These are phyloP conservation scores for Blastomyces gilchristii DNA, from an alignment of 2,329 filamentous ascomycete genomes.

Conservation along the genomic window DNA sequence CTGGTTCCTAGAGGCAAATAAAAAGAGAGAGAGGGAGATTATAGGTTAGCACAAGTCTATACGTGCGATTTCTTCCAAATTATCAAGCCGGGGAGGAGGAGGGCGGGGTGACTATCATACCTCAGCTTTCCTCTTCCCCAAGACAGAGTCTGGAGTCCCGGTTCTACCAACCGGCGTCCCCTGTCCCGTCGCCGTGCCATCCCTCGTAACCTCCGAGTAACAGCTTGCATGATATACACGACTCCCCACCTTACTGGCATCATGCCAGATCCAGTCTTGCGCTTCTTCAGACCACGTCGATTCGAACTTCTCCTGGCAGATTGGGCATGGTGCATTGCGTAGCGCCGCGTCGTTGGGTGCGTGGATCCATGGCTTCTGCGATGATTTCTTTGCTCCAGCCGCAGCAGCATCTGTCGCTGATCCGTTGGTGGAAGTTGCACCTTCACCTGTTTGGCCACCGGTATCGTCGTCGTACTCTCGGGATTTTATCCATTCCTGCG, in stretches of 20 bases:
- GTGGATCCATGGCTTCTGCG: slow-evolving; percentile 61
- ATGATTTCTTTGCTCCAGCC: slow-evolving; percentile 42
- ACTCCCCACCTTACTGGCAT: slow-evolving; percentile 66
- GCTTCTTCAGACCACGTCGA: slow-evolving; percentile 84
- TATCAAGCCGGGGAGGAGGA: neutral
- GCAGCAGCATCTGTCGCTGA: slow-evolving; percentile 32
- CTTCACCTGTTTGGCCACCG: slow-evolving; percentile 36
- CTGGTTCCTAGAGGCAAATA: slow-evolving; percentile 3
- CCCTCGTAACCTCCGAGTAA: slow-evolving; percentile 68
- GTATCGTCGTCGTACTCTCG: slow-evolving; percentile 64
- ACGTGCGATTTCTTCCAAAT: neutral
- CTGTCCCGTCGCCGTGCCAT: slow-evolving; percentile 35
- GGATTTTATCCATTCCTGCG: slow-evolving; percentile 79
- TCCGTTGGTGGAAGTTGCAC: slow-evolving; percentile 31
- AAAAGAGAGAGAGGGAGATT: neutral
- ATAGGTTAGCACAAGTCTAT: neutral
- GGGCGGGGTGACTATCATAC: slow-evolving; percentile 26
- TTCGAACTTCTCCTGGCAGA: slow-evolving; percentile 92
- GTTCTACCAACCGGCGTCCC: slow-evolving; percentile 21
- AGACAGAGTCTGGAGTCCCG: slow-evolving; percentile 51
- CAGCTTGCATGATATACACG: slow-evolving; percentile 86
- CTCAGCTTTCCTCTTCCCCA: slow-evolving; percentile 69
- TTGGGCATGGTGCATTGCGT: slow-evolving; percentile 72
- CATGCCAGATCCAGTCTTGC: slow-evolving; percentile 95
- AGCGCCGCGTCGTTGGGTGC: slow-evolving; percentile 70